Percentiles rank a stretch among this genome's conserved stretches.
phyloP scores from a whole-genome alignment of 495 filamentous ascomycete species.

The Penicillium cataractarum region DNA sequence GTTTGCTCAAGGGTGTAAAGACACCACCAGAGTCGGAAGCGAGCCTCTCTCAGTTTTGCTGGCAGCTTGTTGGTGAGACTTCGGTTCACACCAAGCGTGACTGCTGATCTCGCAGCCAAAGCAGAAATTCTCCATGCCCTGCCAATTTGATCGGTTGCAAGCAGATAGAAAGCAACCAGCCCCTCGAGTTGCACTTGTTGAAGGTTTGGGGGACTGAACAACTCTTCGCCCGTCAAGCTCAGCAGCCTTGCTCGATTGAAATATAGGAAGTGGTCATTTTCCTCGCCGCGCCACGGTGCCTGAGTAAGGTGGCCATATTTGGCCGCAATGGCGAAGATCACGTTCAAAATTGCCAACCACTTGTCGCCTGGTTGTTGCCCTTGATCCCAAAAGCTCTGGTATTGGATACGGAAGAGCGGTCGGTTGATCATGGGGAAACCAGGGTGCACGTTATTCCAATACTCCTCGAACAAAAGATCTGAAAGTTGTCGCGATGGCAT shows the following conservation, averaged over 20 bases:
- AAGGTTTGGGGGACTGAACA: conserved; percentile 53
- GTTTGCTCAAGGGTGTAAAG: conserved; percentile 59
- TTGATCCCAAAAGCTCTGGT: conserved; percentile 39
- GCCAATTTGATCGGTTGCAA: conserved; percentile 61
- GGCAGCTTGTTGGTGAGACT: conserved; percentile 30
- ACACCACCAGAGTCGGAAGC: conserved; percentile 64
- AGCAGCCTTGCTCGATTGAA: conserved; percentile 59
- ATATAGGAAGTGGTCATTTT: conserved; percentile 48
- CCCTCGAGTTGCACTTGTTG: conserved; percentile 60
- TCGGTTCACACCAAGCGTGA: conserved; percentile 1
- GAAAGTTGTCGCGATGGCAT: conserved; percentile 16
- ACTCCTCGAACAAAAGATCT: conserved; percentile 55
- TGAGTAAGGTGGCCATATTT: conserved; percentile 22
- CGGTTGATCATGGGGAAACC: conserved; percentile 60
- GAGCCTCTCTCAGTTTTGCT: conserved; percentile 52
- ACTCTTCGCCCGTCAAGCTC: conserved; percentile 50
- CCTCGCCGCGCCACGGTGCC: conserved; percentile 47
- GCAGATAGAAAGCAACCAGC: conserved; percentile 61
- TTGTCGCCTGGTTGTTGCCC: conserved; percentile 42
- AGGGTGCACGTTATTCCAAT: conserved; percentile 58
- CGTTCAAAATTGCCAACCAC: conserved; percentile 62
- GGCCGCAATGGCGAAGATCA: conserved; percentile 64
- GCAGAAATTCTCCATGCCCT: conserved; percentile 13
- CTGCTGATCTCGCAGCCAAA: not conserved
- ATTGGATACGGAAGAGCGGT: conserved; percentile 41